Conservation (phyloP, 208 protist genomes). For the Entamoeba moshkovskii region DNA sequence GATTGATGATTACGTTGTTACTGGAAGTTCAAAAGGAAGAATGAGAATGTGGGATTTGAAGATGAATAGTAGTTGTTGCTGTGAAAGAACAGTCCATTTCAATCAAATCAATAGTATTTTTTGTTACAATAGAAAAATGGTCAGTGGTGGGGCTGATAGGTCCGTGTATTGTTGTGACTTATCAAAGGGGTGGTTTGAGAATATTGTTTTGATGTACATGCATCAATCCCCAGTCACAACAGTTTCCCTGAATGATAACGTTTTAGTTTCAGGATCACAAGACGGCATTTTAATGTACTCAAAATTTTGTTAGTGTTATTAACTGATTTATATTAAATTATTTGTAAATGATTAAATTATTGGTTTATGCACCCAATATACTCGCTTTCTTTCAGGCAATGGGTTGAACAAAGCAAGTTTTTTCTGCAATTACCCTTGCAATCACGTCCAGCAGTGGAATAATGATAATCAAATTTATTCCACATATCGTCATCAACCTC, state of each 20-base stretch:
- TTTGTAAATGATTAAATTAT: neutral
- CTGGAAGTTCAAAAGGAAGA: neutral
- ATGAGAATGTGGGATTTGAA: neutral
- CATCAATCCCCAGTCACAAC: neutral
- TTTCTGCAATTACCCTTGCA: neutral
- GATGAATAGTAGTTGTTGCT: neutral
- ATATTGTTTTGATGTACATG: neutral
- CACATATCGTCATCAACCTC: neutral
- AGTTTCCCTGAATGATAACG: neutral
- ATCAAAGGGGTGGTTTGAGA: neutral
- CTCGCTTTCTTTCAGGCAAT: neutral
- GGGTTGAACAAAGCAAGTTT: neutral
- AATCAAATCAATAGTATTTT: neutral
- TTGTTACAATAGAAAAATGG: neutral
- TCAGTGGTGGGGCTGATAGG: neutral
- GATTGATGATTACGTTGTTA: neutral
- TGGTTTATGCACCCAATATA: neutral
- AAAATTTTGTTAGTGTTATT: neutral
- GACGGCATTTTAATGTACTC: neutral
- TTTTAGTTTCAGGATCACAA: neutral
- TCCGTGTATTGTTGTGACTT: neutral
- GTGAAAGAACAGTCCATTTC: neutral
- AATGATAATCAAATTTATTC: neutral
- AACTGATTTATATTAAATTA: too few species aligned
- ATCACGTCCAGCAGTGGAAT: neutral